Base-by-base conservation (phyloP, 768 basidiomycete species). In the Strobilomyces confusus region DNA sequence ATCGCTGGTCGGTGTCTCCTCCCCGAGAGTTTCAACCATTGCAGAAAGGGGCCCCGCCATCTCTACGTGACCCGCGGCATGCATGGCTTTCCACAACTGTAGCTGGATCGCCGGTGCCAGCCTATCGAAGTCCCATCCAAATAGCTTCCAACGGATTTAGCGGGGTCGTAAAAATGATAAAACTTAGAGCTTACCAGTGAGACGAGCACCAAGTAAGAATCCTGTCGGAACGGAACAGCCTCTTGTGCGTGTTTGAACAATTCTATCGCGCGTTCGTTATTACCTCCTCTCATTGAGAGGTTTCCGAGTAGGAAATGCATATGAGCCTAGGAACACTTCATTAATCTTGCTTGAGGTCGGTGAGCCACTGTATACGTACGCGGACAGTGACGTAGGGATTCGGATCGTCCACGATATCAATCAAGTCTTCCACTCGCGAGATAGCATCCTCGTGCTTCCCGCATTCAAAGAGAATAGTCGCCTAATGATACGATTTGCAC, bases 71-170 rank as follows among this genome's bases (percentile, higher is more conserved):
- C 33, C 48, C 3, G 25, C 23, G 6, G 17, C 43, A 40, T 36
- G 1, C 19, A 40, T 29, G 13, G 51, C 40, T 37, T 46, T 20
- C n/a, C 9, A 20, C 13, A 58, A 44, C 12, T 38, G 26, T 26
- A 26, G 4, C 26, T 26, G 26, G 8, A 26, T 26, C 8, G 26
- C 26, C 26, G 26, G 26, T 4, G 26, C 26, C 26, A 26, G 8
- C 8, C 26, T 19, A 1, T 60, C 59, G 40, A 60, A 57, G 19
- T 52, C 22, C 59, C 59, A 60, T 1, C 51, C 55, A 38, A 57
- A 58, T 2, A 61, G 52, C 51, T 58, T 25, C 5, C 2, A 32
- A n/a, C 1, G 9, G 42, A 23, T 43, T 51, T 26, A 6, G 26
- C 23, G n/a, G 1, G 14, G 19, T 4, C 15, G 14, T 23, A 6